Evolutionary conservation across 2,329 filamentous ascomycete species (phyloP).

Genomic region (Arthrobotrys iridis): DNA sequence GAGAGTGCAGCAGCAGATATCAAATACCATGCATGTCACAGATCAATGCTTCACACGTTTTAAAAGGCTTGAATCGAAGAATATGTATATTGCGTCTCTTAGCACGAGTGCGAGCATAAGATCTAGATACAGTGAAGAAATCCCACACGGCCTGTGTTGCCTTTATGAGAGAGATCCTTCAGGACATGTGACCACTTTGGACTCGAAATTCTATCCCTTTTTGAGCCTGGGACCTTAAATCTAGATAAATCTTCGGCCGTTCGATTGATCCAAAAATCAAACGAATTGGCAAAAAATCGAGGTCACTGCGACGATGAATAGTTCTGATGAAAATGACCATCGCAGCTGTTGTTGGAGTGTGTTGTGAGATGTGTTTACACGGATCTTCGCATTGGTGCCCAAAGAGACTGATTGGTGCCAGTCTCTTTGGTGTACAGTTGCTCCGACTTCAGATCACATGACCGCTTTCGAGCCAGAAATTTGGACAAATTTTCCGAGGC

Average conservation of each 20-base stretch:
- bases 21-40: too few relatives aligned
- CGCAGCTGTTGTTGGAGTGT: not conserved
- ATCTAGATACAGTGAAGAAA: too few relatives aligned
- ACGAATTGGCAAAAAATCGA: not conserved
- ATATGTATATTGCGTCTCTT: too few relatives aligned
- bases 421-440: too few relatives aligned
- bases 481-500: not conserved
- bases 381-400: too few relatives aligned
- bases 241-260: not conserved
- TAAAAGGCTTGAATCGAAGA: too few relatives aligned
- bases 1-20: too few relatives aligned
- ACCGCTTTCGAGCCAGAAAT: not conserved
- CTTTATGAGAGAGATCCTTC: not conserved
- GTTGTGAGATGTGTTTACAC: too few relatives aligned
- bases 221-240: not conserved
- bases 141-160: not conserved
- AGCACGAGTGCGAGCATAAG: too few relatives aligned
- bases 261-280: constrained; percentile 4
- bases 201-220: not conserved
- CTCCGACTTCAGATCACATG: too few relatives aligned
- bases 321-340: not conserved
- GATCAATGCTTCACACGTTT: too few relatives aligned
- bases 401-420: too few relatives aligned
- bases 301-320: not conserved
- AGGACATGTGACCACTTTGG: not conserved